A percentile compares a stretch with the other conserved stretches of the same genome.
Evolutionary conservation across 257 asterid genomes (phyloP).

Genomic region (Gentiana macrophylla): DNA sequence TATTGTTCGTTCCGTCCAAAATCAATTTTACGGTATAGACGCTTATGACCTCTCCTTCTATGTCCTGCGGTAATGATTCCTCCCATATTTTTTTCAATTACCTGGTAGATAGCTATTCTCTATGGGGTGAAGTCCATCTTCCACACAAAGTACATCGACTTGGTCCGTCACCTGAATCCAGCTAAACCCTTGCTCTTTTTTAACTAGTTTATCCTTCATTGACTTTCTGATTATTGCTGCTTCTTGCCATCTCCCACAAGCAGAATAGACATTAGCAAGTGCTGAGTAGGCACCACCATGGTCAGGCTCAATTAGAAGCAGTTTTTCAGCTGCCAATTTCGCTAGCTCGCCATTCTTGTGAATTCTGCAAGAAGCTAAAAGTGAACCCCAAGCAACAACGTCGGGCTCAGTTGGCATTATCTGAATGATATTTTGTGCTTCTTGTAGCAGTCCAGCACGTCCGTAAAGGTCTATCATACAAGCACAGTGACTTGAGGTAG

Average conservation of each 20-base stretch:
- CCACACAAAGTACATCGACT: constrained; percentile 74
- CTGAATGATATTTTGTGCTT: constrained; percentile 58
- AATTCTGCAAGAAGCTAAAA: constrained; percentile 66
- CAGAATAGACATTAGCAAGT: constrained; percentile 71
- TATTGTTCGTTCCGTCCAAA: too few relatives aligned
- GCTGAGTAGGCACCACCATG: constrained; percentile 83
- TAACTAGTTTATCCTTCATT: constrained; percentile 75
- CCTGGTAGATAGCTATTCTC: constrained; percentile 45
- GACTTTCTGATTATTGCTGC: constrained; percentile 69
- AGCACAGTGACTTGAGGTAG: constrained; percentile 68
- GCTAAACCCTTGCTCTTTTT: constrained; percentile 89
- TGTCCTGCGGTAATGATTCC: constrained; percentile 11
- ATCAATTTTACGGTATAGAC: too few relatives aligned
- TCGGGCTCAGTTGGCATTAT: constrained; percentile 67
- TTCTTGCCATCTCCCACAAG: constrained; percentile 76
- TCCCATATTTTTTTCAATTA: constrained; percentile 52
- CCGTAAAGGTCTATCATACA: constrained; percentile 82
- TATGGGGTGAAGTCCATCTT: constrained; percentile 63
- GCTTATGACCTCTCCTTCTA: too few relatives aligned
- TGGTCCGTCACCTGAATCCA: constrained; percentile 66
- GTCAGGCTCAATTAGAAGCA: constrained; percentile 62
- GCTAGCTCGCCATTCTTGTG: constrained; percentile 68
- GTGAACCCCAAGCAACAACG: constrained; percentile 82
- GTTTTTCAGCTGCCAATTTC: constrained; percentile 53
- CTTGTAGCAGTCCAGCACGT: constrained; percentile 74